phyloP scores from a whole-genome alignment of 2,329 filamentous ascomycete species.

The Cladophialophora chaetospira region DNA sequence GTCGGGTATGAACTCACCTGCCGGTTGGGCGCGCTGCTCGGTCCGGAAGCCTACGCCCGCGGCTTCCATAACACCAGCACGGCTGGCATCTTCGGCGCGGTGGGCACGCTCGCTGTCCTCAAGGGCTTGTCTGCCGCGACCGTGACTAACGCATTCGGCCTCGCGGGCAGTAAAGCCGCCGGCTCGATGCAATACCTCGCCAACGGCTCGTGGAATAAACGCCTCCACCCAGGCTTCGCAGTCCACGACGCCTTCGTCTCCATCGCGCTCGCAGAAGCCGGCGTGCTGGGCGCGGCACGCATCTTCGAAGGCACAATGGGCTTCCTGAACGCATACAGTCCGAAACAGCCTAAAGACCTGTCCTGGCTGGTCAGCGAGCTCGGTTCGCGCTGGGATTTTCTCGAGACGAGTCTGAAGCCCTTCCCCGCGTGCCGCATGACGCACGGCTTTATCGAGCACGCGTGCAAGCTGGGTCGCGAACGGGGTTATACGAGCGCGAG shows the following conservation, averaged over 20 bases:
- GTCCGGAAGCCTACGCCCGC: constrained; percentile 39
- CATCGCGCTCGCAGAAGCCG: constrained; percentile 40
- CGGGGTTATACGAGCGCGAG: constrained; percentile 1
- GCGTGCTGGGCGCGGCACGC: constrained; percentile 34
- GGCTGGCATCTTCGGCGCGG: constrained; percentile 42
- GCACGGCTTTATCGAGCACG: constrained; percentile 31
- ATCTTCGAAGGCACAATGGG: constrained; percentile 32
- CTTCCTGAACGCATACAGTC: constrained; percentile 30
- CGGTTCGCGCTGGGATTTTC: constrained; percentile 29
- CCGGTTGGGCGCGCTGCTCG: constrained; percentile 39
- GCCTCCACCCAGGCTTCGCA: constrained; percentile 44
- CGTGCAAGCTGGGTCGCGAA: constrained; percentile 15
- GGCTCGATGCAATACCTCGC: constrained; percentile 45
- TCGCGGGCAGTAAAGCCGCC: constrained; percentile 42
- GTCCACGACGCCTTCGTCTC: constrained; percentile 44
- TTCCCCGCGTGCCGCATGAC: constrained; percentile 33
- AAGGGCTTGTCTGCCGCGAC: constrained; percentile 32
- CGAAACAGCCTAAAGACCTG: constrained; percentile 24
- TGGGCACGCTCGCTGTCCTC: constrained; percentile 38
- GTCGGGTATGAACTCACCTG: constrained; percentile 40
- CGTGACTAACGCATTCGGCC: constrained; percentile 41
- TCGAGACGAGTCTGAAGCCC: constrained; percentile 29
- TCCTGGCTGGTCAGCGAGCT: constrained; percentile 20
- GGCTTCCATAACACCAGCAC: constrained; percentile 45
- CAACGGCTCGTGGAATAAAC: constrained; percentile 44